These are phyloP conservation scores for Combretum micranthum DNA, from an alignment of 345 rosid genomes.

Conservation along the genomic window DNA sequence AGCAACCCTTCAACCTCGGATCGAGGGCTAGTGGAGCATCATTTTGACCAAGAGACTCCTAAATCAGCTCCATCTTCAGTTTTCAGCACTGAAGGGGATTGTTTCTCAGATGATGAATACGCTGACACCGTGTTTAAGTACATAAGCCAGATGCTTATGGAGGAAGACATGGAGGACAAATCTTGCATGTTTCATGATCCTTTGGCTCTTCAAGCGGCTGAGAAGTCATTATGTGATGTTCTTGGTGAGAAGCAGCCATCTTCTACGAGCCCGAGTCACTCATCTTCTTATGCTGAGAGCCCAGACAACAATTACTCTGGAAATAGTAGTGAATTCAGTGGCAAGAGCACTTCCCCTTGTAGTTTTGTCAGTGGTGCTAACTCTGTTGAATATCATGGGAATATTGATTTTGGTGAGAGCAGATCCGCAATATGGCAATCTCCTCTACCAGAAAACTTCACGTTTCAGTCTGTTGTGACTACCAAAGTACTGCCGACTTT, in stretches of 20 bases:
- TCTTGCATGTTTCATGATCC: conserved; percentile 37
- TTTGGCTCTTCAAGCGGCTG: conserved; percentile 47
- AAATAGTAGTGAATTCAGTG: conserved; percentile 16
- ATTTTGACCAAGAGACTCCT: conserved; percentile 16
- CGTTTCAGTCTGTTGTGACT: conserved; percentile 43
- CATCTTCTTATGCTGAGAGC: conserved; percentile 16
- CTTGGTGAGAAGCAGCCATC: conserved; percentile 24
- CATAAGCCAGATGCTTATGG: conserved; percentile 56
- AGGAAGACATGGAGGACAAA: conserved; percentile 46
- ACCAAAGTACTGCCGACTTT: conserved; percentile 11
- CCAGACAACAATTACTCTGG: conserved; percentile 15
- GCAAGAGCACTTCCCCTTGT: conserved; percentile 15
- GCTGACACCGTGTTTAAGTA: conserved; percentile 42
- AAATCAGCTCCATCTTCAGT: conserved; percentile 6
- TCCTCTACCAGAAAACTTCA: conserved; percentile 34
- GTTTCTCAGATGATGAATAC: conserved; percentile 44
- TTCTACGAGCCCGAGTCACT: background rate
- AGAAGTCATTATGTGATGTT: conserved; percentile 41
- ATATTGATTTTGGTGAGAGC: conserved; percentile 30
- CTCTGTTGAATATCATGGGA: conserved; percentile 41
- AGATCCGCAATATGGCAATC: conserved; percentile 20
- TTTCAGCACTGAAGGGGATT: conserved; percentile 23
- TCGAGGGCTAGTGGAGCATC: conserved; percentile 15
- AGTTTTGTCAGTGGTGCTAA: conserved; percentile 15
- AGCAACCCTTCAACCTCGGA: conserved; percentile 27